Evolutionary conservation across 2,329 filamentous ascomycete species (phyloP), one percentile per base, ranked within the genome.

Genomic region (Pyrenophora seminiperda): DNA sequence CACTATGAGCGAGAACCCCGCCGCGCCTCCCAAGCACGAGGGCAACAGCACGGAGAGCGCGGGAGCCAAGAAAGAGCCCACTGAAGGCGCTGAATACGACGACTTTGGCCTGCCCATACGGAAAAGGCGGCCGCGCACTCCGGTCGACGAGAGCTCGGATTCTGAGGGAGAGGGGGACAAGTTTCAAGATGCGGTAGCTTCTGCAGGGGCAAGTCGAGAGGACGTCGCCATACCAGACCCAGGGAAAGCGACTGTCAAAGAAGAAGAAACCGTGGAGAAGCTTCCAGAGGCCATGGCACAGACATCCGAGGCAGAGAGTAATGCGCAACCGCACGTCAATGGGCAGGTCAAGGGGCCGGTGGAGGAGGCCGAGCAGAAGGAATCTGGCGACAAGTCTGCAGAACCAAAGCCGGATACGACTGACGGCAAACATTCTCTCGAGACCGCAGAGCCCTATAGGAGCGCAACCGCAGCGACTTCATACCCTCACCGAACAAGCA

Each of bases 21-120:
- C 66, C 52, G 63, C 63, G 36, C 51, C 65, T 60, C 57, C 62
- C 59, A 64, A 57, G 54, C 51, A 50, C 51, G 63, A 66, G 44
- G 48, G 54, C 37, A 62, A 62, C 50, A 53, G 29, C 29, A 43
- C 56, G 30, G 51, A 59, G 41, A 50, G 18, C 36, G 47, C 54
- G 29, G 50, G 50, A 20, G 27, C 46, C 37, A 54, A 55, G 44
- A 54, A 38, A 18, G 46, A 50, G 14, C 30, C 47, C 11, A 54
- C 54, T 36, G 24, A 53, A 9, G 63, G 59, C 13, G 60, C 70
- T 41, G 83, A 87, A 63, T 74, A 85, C 51, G 87, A 90, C 70
- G 87, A 90, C 59, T 90, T 90, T 68, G 87, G 87, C 41, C 75
- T 90, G 56, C 86, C 86, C 14, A 80, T 87, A 54, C 79, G 77